Percentiles rank a stretch among this genome's conserved stretches.
Evolutionary conservation across 257 asterid species (phyloP).

Genomic region (Lithospermum erythrorhizon): DNA sequence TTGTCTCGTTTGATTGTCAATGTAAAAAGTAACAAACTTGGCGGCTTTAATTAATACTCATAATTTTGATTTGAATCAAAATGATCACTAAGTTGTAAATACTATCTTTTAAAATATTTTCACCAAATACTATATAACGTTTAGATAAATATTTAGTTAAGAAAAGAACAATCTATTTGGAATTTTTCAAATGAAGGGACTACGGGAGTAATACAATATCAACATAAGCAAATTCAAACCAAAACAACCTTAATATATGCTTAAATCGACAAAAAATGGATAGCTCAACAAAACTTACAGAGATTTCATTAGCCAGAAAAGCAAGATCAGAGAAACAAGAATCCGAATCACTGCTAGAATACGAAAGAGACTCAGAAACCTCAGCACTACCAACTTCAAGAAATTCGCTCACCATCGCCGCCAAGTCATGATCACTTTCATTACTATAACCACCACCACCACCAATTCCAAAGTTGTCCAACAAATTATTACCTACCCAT

Average conservation of each 20-base stretch:
- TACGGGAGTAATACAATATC: no score
- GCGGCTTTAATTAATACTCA: no score
- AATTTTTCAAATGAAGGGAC: no score
- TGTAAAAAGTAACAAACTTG: no score
- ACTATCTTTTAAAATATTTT: no score
- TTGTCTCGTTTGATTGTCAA: no score
- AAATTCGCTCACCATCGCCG: constrained; percentile 64
- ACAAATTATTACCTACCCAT: constrained; percentile 3
- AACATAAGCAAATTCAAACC: neutral
- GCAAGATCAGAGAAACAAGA: constrained; percentile 44
- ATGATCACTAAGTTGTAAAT: no score
- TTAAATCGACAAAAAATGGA: neutral
- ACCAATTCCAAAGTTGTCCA: constrained; percentile 24
- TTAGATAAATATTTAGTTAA: no score
- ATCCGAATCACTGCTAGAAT: constrained; percentile 65
- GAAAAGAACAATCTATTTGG: no score
- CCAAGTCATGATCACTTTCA: constrained; percentile 74
- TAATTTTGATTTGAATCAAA: no score
- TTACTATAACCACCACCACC: constrained; percentile 28
- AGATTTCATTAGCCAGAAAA: constrained; percentile 50
- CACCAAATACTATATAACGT: no score
- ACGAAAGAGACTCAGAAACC: constrained; percentile 22
- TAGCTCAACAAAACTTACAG: constrained; percentile 31
- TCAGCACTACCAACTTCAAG: constrained; percentile 57
- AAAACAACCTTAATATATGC: neutral